Base-by-base conservation (phyloP, 2,329 filamentous ascomycete genomes). In the Drechslera avenae region DNA sequence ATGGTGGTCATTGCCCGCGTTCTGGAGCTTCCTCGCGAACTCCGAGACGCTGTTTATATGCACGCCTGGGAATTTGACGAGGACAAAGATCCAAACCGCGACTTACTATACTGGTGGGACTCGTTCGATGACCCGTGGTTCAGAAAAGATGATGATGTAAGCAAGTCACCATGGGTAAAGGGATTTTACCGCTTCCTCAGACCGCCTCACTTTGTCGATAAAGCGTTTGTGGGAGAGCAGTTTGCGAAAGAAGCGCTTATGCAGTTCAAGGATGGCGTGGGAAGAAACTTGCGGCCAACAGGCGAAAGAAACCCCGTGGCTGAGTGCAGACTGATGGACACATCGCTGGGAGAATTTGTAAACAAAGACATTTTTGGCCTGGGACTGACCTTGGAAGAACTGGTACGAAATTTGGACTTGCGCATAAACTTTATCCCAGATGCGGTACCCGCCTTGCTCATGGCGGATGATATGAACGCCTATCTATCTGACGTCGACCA, bases 161-260 rank as follows among this genome's bases (percentile, higher is more conserved):
- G 13, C 19, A 36, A 26, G n/a, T 35, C 37, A 14, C 26, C 31
- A 5, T 36, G 19, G 33, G 26, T 46, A 7, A 16, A 9, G 21
- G 26, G 40, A 18, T 21, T 14, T n/a, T 26, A 4, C 9, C 44
- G 31, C 10, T 23, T 14, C 26, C 35, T 51, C 7, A 35, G 32
- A 13, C 50, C 46, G 12, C 51, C 46, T n/a, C 39, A 54, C 34
- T 54, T 54, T 23, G 37, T 54, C 19, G 46, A 54, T 19, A 26
- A 39, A n/a, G 40, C 19, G 2, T 48, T 54, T 14, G 41, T 56
- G 30, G 53, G 45, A 9, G 18, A 14, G 1, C 7, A 14, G 2
- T 45, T 45, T 23, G 46, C 50, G n/a, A 34, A 19, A 30, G 46
- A 54, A 28, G 42, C 41, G 2, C 46, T 54, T 19, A 14, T 34